Evolutionary conservation across 768 basidiomycete genomes (phyloP).

Genomic region (Amanita jacksonii): DNA sequence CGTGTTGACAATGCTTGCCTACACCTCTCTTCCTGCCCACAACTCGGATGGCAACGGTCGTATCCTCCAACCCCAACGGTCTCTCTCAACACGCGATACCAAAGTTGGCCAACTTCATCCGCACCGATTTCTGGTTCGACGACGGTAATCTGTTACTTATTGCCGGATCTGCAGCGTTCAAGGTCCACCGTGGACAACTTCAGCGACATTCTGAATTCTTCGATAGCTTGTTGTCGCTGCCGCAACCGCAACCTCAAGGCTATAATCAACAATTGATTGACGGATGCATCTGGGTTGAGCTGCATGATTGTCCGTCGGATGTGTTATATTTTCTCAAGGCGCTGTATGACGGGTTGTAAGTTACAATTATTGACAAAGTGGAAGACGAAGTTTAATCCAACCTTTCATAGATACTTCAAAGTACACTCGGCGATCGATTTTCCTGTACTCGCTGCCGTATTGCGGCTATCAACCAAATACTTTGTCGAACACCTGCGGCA

Average conservation of each 20-base stretch:
- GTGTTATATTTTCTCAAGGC: conserved; percentile 57
- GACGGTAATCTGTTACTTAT: conserved; percentile 66
- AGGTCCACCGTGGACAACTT: conserved; percentile 66
- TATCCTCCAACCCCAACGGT: too few relatives aligned
- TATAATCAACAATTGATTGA: conserved; percentile 46
- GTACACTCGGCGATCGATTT: conserved; percentile 42
- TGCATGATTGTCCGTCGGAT: conserved; percentile 61
- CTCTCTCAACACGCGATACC: too few relatives aligned
- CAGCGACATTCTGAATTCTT: conserved; percentile 75
- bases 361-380: conserved; percentile 5
- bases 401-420: conserved; percentile 44
- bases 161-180: conserved; percentile 50
- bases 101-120: conserved; percentile 22
- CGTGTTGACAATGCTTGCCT: background rate
- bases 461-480: conserved; percentile 70
- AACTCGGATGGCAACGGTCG: background rate
- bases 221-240: conserved; percentile 53
- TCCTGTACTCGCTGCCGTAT: conserved; percentile 47
- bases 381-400: too few relatives aligned
- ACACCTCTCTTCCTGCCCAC: background rate
- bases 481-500: conserved; percentile 57
- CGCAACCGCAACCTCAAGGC: conserved; percentile 28
- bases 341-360: conserved; percentile 71
- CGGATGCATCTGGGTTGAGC: conserved; percentile 46
- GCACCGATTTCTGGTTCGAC: conserved; percentile 62